Percentiles rank a stretch among this genome's conserved stretches.
These are phyloP conservation scores for Yamadazyma songkhlaensis DNA, from an alignment of 1,139 yeast species.

Conservation along the genomic window DNA sequence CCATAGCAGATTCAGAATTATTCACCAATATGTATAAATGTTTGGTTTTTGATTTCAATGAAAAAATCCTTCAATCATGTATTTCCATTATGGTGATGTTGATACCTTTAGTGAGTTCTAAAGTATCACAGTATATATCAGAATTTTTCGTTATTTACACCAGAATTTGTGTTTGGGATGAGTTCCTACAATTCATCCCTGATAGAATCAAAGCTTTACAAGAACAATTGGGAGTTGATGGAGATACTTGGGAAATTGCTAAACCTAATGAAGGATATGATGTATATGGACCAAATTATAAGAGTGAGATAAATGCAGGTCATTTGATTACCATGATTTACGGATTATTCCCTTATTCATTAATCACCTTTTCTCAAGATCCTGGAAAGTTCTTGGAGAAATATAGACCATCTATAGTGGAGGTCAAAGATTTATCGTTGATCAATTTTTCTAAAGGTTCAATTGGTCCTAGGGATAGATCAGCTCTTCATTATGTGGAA, in stretches of 20 bases:
- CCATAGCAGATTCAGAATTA: slow-evolving; percentile 35
- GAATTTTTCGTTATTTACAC: slow-evolving; percentile 47
- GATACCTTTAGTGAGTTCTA: slow-evolving; percentile 49
- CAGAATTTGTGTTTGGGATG: slow-evolving; percentile 36
- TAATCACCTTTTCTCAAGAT: slow-evolving; percentile 40
- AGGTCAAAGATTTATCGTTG: slow-evolving; percentile 7
- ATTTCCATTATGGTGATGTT: slow-evolving; percentile 49
- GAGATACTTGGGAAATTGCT: slow-evolving; percentile 16
- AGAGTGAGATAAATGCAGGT: slow-evolving; percentile 19
- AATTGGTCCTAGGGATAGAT: slow-evolving; percentile 9
- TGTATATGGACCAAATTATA: slow-evolving; percentile 3
- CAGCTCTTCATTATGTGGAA: slow-evolving; percentile 3
- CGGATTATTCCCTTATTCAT: slow-evolving; percentile 59
- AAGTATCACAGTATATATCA: slow-evolving; percentile 33
- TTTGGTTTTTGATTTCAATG: slow-evolving; percentile 44
- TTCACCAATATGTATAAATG: slow-evolving; percentile 41
- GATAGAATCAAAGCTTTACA: slow-evolving; percentile 12
- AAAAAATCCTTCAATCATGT: slow-evolving; percentile 39
- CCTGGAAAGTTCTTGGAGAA: slow-evolving; percentile 28
- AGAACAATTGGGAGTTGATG: slow-evolving; percentile 8
- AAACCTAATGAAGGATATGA: slow-evolving; percentile 7
- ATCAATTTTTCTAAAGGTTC: slow-evolving; percentile 6
- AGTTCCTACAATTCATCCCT: slow-evolving; percentile 10
- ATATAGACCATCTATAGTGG: slow-evolving; percentile 14
- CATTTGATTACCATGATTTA: slow-evolving; percentile 46